These are phyloP conservation scores for Streptanthus diversifolius DNA, from an alignment of 345 rosid genomes.

Conservation along the genomic window DNA sequence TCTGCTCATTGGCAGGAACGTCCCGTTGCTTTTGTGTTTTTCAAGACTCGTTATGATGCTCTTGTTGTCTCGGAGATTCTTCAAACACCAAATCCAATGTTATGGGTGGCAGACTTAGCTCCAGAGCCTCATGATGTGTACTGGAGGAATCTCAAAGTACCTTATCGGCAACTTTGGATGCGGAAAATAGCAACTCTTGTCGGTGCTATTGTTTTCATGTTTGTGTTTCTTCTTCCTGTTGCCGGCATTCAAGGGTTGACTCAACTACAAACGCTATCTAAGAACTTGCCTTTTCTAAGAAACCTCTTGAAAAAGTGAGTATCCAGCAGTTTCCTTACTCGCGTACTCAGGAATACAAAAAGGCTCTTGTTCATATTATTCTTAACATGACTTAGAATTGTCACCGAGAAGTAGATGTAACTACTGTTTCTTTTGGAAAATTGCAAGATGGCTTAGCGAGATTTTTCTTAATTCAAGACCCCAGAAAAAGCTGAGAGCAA, in stretches of 20 bases:
- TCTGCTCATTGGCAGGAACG: conserved; percentile 57
- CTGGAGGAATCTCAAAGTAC: conserved; percentile 83
- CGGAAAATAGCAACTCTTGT: conserved; percentile 63
- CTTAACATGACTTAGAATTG: background rate
- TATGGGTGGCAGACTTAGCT: conserved; percentile 87
- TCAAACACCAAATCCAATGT: conserved; percentile 87
- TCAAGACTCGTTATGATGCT: conserved; percentile 86
- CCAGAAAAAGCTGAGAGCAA: background rate
- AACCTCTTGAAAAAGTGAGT: conserved; percentile 60
- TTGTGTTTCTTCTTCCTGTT: conserved; percentile 73
- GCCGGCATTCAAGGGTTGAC: conserved; percentile 76
- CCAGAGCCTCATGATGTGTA: conserved; percentile 91
- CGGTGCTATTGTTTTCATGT: conserved; percentile 66
- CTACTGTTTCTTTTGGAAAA: background rate
- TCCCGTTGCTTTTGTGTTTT: conserved; percentile 88
- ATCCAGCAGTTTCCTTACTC: background rate
- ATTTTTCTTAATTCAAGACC: background rate
- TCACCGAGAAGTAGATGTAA: background rate
- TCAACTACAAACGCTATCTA: conserved; percentile 55
- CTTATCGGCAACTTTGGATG: conserved; percentile 82
- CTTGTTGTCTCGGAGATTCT: conserved; percentile 71
- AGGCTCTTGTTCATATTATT: background rate
- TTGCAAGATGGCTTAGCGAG: background rate
- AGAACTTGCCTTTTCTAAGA: conserved; percentile 58
- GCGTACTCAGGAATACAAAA: background rate